A percentile compares a stretch with the other conserved stretches of the same genome.
phyloP scores from a whole-genome alignment of 2,329 filamentous ascomycete genomes.

The Diplodia corticola region DNA sequence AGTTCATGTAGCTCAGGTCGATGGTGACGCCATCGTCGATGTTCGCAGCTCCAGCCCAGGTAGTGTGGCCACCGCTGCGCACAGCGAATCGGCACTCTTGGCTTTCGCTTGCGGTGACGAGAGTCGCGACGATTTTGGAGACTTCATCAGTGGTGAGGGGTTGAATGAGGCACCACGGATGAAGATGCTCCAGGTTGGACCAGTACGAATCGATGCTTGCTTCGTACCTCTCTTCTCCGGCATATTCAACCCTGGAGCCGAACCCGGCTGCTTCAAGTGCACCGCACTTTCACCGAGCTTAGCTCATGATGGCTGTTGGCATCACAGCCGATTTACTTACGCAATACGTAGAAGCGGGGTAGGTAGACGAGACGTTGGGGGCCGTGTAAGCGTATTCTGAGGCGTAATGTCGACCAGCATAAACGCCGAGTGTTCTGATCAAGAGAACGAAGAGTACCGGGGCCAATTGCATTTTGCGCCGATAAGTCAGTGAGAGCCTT shows the following conservation, averaged over 20 bases:
- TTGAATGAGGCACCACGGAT: background rate
- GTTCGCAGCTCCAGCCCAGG: slow-evolving; percentile 31
- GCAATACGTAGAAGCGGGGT: background rate
- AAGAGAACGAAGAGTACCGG: background rate
- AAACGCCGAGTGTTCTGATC: background rate
- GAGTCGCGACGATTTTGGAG: background rate
- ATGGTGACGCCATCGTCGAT: slow-evolving; percentile 34
- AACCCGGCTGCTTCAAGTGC: background rate
- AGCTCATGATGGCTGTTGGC: background rate
- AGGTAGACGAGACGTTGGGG: background rate
- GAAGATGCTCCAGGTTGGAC: background rate
- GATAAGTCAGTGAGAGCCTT: background rate
- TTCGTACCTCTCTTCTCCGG: background rate
- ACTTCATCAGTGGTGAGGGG: slow-evolving; percentile 5
- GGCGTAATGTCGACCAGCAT: background rate
- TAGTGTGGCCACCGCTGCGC: slow-evolving; percentile 29
- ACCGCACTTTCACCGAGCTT: background rate
- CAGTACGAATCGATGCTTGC: slow-evolving; percentile 4
- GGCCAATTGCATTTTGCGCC: background rate
- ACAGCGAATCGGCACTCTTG: slow-evolving; percentile 13
- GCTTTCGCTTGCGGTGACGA: background rate
- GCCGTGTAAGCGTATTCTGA: background rate
- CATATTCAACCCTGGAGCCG: background rate
- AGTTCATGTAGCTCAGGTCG: slow-evolving; percentile 31
- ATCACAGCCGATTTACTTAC: background rate